phyloP scores from a whole-genome alignment of 768 basidiomycete species.

The Rhizopogon rudus region DNA sequence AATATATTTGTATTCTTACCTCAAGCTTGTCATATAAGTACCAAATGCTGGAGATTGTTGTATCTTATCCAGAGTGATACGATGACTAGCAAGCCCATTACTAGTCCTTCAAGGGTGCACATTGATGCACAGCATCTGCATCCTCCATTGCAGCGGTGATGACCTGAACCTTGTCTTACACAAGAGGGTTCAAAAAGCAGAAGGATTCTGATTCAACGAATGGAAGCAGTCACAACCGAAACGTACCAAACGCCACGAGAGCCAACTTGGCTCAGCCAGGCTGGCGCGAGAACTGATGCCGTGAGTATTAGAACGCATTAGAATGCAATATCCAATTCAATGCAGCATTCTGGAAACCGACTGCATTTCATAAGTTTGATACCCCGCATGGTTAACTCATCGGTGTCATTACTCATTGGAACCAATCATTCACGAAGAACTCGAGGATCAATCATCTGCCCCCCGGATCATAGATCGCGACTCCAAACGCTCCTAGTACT shows the following conservation, averaged over 20 bases:
- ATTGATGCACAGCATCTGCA: neutral
- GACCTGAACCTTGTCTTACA: neutral
- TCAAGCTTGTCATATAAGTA: neutral
- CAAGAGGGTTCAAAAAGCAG: too few species aligned
- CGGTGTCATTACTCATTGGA: neutral
- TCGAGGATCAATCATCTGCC: neutral
- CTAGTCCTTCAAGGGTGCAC: too few species aligned
- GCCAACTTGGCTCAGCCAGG: too few species aligned
- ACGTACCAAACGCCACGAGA: neutral
- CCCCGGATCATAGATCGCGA: conserved; percentile 36
- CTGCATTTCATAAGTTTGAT: neutral
- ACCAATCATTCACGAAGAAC: neutral
- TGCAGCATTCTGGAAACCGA: neutral
- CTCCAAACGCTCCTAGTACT: conserved; percentile 55
- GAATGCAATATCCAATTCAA: neutral
- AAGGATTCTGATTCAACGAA: neutral
- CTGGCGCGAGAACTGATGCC: too few species aligned
- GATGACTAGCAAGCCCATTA: too few species aligned
- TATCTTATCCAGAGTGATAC: too few species aligned
- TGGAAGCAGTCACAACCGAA: neutral
- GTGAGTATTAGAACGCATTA: too few species aligned
- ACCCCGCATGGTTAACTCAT: neutral
- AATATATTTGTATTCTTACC: conserved; percentile 4
- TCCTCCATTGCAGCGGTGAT: neutral
- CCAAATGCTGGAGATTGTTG: too few species aligned